phyloP scores from a whole-genome alignment of 2,329 filamentous ascomycete genomes.

The Trichoderma sp. region DNA sequence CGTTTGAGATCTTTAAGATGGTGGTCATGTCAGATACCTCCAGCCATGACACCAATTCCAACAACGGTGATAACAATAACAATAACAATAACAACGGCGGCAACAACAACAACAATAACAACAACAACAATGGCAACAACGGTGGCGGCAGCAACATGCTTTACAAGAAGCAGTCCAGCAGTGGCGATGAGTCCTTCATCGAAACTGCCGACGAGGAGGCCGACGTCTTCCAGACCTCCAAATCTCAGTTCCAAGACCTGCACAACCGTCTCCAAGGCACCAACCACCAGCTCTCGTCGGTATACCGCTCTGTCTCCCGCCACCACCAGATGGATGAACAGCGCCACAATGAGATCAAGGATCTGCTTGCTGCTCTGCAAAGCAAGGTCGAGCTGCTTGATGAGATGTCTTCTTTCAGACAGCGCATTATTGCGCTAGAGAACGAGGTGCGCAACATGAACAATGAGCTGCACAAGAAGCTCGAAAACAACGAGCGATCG shows the following conservation, averaged over 20 bases:
- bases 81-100: constrained; percentile 47
- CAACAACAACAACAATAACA: constrained; percentile 46
- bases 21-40: constrained; percentile 65
- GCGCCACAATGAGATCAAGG: constrained; percentile 59
- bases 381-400: constrained; percentile 52
- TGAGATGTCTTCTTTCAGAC: constrained; percentile 48
- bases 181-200: constrained; percentile 42
- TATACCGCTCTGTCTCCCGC: constrained; percentile 61
- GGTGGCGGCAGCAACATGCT: constrained; percentile 42
- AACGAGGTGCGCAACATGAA: constrained; percentile 62
- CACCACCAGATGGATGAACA: constrained; percentile 57
- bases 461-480: constrained; percentile 56
- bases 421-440: constrained; percentile 57
- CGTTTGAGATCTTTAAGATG: constrained; percentile 91
- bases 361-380: constrained; percentile 53
- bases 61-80: constrained; percentile 20
- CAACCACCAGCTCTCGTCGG: constrained; percentile 67
- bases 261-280: constrained; percentile 80
- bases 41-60: constrained; percentile 30
- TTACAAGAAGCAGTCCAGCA: constrained; percentile 32
- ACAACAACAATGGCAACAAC: constrained; percentile 31
- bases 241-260: constrained; percentile 77
- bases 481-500: constrained; percentile 55
- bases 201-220: constrained; percentile 53
- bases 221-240: constrained; percentile 53